Conservation (phyloP, 805 yeast genomes). For the Kazachstania taianensis region DNA sequence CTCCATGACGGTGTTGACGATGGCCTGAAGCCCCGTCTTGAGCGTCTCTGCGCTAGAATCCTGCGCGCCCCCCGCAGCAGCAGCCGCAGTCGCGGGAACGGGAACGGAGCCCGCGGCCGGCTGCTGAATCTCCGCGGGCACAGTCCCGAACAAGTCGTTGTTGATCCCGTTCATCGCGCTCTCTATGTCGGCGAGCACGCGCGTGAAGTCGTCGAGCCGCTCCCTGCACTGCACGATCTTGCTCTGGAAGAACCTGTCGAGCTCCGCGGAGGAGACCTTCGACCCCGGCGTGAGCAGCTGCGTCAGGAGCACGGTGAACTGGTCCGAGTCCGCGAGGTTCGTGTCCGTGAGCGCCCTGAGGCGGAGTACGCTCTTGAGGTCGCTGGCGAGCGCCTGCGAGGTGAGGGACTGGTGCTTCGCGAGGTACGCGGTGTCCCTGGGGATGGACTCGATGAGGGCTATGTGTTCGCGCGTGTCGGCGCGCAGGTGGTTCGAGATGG, state of each 20-base stretch:
- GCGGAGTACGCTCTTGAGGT: slow-evolving; percentile 36
- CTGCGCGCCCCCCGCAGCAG: neutral
- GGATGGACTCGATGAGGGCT: slow-evolving; percentile 57
- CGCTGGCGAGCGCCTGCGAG: slow-evolving; percentile 49
- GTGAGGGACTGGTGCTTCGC: slow-evolving; percentile 52
- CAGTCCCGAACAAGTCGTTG: slow-evolving; percentile 30
- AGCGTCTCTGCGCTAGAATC: slow-evolving; percentile 9
- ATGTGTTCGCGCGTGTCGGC: slow-evolving; percentile 53
- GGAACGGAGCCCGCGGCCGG: slow-evolving; percentile 52
- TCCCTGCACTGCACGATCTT: slow-evolving; percentile 29
- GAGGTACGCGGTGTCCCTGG: slow-evolving; percentile 58
- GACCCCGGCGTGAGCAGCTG: slow-evolving; percentile 46
- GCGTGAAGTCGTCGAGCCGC: slow-evolving; percentile 42
- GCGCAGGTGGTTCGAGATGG: slow-evolving; percentile 57
- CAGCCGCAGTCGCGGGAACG: slow-evolving; percentile 30
- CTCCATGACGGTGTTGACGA: slow-evolving; percentile 52
- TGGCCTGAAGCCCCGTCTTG: slow-evolving; percentile 34
- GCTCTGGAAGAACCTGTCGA: slow-evolving; percentile 46
- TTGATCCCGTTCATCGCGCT: slow-evolving; percentile 53
- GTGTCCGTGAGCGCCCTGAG: slow-evolving; percentile 36
- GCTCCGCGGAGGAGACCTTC: slow-evolving; percentile 44
- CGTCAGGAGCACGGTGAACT: slow-evolving; percentile 42
- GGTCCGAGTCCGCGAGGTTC: slow-evolving; percentile 37
- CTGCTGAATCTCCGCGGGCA: slow-evolving; percentile 15
- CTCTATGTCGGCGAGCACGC: slow-evolving; percentile 44